Base-by-base conservation (phyloP, 2,329 filamentous ascomycete species). In the Botryotinia convoluta region DNA sequence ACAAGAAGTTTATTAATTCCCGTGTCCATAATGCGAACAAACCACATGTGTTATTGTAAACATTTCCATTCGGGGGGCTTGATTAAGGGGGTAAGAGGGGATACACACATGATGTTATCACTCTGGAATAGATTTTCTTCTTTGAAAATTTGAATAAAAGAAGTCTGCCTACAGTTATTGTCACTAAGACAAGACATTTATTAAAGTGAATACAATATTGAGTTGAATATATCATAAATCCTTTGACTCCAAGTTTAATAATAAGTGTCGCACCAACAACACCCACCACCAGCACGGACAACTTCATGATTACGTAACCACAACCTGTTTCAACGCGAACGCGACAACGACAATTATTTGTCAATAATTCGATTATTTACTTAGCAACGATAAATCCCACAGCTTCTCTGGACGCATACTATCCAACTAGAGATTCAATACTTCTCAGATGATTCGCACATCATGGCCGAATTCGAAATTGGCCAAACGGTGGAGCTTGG, bases 401-500 rank as follows among this genome's bases (percentile, higher is more conserved):
- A 26, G n/a, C 18, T 42, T 44, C 9, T 57, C 18, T 16, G n/a
- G 10, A 6, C 48, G n/a, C 35, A 57, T 32, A 68, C 10, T 20
- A 22, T 72, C 42, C n/a, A 57, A 54, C 35, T 9, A 6, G 32
- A 42, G 16, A 32, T 61, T 22, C 7, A 69, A 61, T 61, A 42
- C 42, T 35, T 69, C 45, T 72, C 70, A 72, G 68, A 77, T 78
- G 76, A 78, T 68, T 71, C 54, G 37, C 39, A 64, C 70, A 85
- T 79, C 77, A 88, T 89, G 87, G 84, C 87, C 80, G 87, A 89
- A 75, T 84, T 89, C 79, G 85, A 84, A 79, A 82, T 86, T 75
- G 80, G 80, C 71, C 79, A 81, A 74, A 78, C 75, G 44, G 79
- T 98, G 82, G 90, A 91, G 83, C 90, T 97, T 77, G 89, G 87